Evolutionary conservation across 2,329 filamentous ascomycete species (phyloP), one percentile per base, ranked within the genome.

Genomic region (Tolypocladium sp.): DNA sequence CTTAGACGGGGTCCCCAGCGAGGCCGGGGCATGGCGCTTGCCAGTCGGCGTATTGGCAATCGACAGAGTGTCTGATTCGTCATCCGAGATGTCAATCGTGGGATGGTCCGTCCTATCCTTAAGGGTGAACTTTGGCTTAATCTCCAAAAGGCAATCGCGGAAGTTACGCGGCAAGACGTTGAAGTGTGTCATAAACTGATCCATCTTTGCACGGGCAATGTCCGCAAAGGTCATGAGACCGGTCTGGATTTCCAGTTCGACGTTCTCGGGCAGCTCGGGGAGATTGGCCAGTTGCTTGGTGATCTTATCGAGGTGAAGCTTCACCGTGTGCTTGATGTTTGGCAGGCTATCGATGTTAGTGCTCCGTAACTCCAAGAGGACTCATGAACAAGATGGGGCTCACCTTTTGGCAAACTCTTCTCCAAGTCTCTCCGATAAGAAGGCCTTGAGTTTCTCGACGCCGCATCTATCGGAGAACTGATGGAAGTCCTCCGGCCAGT

Each of bases 251-350:
- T 86, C 83, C 0, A 86, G 76, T n/a, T 86, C 81, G 0, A 91
- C 82, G 51, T 91, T 90, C 0, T 76, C 72, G 0, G 88, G 87
- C 0, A 90, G 81, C 42, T 90, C 87, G 0, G 89, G 89, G 0
- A 92, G 79, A 0, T 72, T 73, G 0, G 69, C 63, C 0, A 95
- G 77, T 59, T 88, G 74, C 0, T 67, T 64, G 1, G 83, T 76
- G 2, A 92, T 83, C 0, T 76, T 68, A 0, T 71, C 62, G 0
- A 89, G 77, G 6, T 82, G 76, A 0, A 65, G 63, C 4, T 79
- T 73, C 0, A 84, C 74, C 55, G 85, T 86, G 1, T 74, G 71
- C 60, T 82, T 73, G 71, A 87, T 75, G 69, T 80, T 69, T 65
- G 86, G 65, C 71, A 88, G 44, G 42, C 77, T 78, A 27, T 13